Conservation (phyloP, 495 filamentous ascomycete genomes). For the Trichoderma erinaceum region DNA sequence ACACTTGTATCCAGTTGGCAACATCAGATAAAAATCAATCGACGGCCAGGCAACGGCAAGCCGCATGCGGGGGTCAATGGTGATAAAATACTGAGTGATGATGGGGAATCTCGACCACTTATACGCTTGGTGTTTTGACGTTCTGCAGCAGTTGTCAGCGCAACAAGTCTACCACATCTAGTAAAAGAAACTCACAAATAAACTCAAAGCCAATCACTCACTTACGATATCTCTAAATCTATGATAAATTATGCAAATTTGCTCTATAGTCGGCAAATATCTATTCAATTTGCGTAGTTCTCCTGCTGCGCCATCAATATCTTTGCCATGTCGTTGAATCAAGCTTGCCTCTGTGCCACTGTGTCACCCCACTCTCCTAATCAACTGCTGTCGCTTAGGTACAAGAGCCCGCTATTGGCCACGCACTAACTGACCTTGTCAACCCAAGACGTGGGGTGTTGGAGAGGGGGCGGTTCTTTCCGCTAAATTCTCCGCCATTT, state of each 20-base stretch:
- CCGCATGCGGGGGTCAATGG: not conserved
- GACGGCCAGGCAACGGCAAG: not conserved
- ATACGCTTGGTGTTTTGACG: not conserved
- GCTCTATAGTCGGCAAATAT: not conserved
- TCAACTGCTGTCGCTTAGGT: not conserved
- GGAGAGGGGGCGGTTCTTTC: not conserved
- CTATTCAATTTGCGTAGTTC: not conserved
- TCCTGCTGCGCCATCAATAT: not conserved
- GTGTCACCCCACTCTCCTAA: slow-evolving; percentile 1
- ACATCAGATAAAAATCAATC: not conserved
- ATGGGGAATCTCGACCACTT: not conserved
- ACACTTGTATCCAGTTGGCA: not conserved
- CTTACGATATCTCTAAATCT: not conserved
- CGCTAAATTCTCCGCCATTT: not conserved
- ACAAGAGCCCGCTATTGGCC: not conserved
- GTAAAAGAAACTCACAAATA: not conserved
- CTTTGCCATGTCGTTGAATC: slow-evolving; percentile 6
- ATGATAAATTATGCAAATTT: not conserved
- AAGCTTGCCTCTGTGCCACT: not conserved
- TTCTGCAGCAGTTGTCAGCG: not conserved
- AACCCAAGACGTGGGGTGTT: not conserved
- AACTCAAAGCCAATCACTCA: not conserved
- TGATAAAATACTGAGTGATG: not conserved
- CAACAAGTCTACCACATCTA: not conserved
- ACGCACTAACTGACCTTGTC: slow-evolving; percentile 6